Conservation (phyloP, 805 yeast species). For the Brettanomyces sp. region DNA sequence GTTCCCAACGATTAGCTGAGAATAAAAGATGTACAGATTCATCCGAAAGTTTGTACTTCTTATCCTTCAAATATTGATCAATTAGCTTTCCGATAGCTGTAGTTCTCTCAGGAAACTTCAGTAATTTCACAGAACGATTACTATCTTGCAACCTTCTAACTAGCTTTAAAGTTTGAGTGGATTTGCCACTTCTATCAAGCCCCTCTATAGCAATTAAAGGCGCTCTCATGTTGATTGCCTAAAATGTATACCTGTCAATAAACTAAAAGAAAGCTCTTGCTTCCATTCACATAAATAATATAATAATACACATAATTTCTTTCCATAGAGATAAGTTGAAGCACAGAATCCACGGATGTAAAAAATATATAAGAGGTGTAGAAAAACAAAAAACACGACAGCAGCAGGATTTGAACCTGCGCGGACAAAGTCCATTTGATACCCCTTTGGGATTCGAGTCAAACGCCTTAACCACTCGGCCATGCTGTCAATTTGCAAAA, state of each 20-base stretch:
- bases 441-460: constrained; percentile 23
- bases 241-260: too few species aligned
- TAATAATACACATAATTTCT: too few species aligned
- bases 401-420: constrained; percentile 60
- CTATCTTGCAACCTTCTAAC: constrained; percentile 17
- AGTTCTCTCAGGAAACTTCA: constrained; percentile 83
- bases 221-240: constrained; percentile 38
- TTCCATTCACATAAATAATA: too few species aligned
- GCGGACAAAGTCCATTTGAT: constrained; percentile 51
- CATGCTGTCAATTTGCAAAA: constrained; percentile 21
- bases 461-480: constrained; percentile 34
- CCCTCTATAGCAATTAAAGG: constrained; percentile 81
- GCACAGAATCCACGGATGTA: too few species aligned
- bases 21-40: constrained; percentile 81
- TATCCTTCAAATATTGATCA: constrained; percentile 56
- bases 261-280: too few species aligned
- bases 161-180: constrained; percentile 61
- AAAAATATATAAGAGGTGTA: not conserved
- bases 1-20: constrained; percentile 94
- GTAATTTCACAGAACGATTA: constrained; percentile 33
- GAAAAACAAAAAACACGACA: constrained; percentile 33
- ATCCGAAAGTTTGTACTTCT: constrained; percentile 46
- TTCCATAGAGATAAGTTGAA: not conserved
- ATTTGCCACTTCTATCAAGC: constrained; percentile 87
- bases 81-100: constrained; percentile 77